These are phyloP conservation scores for Lactarius psammicola DNA, from an alignment of 768 basidiomycete species.

Conservation along the genomic window DNA sequence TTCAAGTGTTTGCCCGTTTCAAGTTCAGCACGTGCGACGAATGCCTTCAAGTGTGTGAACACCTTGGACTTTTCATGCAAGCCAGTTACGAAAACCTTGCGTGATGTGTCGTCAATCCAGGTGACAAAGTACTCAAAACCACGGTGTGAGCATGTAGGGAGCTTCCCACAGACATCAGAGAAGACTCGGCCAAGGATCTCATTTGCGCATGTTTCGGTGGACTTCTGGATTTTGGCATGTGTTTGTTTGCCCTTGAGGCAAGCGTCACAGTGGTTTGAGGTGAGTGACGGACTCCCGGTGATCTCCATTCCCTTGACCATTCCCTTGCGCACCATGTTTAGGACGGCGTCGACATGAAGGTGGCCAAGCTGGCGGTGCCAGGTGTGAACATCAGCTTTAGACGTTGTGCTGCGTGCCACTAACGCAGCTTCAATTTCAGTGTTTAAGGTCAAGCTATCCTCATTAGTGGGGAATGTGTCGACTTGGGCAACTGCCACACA, in stretches of 20 bases:
- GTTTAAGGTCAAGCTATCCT: constrained; percentile 23
- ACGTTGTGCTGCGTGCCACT: background rate
- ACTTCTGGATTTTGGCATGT: constrained; percentile 22
- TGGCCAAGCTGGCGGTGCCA: no score
- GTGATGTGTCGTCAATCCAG: no score
- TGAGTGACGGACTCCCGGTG: no score
- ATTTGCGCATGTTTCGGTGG: background rate
- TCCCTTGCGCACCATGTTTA: no score
- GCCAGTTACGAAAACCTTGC: constrained; percentile 25
- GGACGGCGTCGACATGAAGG: no score
- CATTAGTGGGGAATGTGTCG: no score
- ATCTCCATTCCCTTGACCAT: no score
- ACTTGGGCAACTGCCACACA: no score
- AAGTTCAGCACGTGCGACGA: constrained; percentile 26
- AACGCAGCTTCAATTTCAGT: no score
- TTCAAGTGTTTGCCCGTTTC: constrained; percentile 28
- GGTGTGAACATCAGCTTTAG: constrained; percentile 13
- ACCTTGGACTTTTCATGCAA: constrained; percentile 28
- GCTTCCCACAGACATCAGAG: constrained; percentile 31
- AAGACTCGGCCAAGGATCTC: constrained; percentile 14
- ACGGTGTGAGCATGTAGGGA: constrained; percentile 10
- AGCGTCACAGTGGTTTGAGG: no score
- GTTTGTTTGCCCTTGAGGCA: no score
- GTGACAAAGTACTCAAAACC: constrained; percentile 29
- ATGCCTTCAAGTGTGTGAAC: constrained; percentile 18